Conservation (phyloP, 1,284 basidiomycete species). For the Ustilago crameri region DNA sequence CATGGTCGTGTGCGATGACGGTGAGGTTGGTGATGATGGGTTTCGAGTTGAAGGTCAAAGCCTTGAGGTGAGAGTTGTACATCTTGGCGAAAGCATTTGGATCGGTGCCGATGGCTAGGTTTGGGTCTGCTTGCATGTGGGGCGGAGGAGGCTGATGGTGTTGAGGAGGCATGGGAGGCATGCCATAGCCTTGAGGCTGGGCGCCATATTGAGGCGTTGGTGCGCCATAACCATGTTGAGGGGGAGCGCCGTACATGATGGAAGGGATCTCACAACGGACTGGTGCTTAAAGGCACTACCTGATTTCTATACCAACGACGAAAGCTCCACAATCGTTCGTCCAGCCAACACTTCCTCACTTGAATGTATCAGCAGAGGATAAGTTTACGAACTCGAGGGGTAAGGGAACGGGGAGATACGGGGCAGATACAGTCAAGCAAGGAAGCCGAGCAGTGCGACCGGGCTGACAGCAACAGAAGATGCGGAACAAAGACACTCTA, state of each 20-base stretch:
- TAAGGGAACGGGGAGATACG: too few species aligned
- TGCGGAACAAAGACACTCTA: too few species aligned
- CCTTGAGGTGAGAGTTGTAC: conserved; percentile 76
- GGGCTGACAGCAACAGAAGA: too few species aligned
- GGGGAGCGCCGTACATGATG: conserved; percentile 35
- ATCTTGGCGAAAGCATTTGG: conserved; percentile 77
- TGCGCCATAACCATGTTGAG: conserved; percentile 21
- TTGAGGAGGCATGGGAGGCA: conserved; percentile 10
- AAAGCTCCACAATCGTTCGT: too few species aligned
- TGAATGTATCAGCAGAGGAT: background rate
- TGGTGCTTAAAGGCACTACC: too few species aligned
- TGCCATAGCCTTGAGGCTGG: conserved; percentile 8
- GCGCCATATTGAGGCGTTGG: conserved; percentile 26
- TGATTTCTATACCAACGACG: background rate
- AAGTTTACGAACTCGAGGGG: too few species aligned
- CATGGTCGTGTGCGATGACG: conserved; percentile 88
- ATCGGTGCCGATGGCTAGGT: conserved; percentile 52
- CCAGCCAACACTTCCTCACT: too few species aligned
- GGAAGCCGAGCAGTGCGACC: too few species aligned
- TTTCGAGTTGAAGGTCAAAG: conserved; percentile 93
- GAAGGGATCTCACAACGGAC: background rate
- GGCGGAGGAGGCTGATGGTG: conserved; percentile 14
- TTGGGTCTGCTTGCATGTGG: conserved; percentile 14
- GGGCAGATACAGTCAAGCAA: too few species aligned
- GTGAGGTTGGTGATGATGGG: conserved; percentile 95